Evolutionary conservation across 129 eudicot species (phyloP), one percentile per base, ranked within the genome.

Genomic region (Heracleum sosnowskyi): DNA sequence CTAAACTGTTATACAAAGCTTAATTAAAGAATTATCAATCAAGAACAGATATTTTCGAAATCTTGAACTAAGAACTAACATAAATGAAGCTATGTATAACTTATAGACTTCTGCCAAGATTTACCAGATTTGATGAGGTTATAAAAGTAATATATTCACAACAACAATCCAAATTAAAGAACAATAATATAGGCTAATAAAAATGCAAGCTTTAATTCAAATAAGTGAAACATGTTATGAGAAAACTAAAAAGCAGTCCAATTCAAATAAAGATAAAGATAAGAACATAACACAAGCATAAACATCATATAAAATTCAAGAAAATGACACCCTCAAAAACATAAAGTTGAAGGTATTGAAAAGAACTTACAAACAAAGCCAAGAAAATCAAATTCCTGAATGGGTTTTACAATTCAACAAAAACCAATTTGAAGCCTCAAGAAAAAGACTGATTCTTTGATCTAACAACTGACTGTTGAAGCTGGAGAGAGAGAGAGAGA

Each of bases 391-490:
- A 85, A 83, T 84, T 81, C 81, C 84, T 84, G 78, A 4, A 70
- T 68, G 91, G 96, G 90, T 83, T 85, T 69, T 85, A 29, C 80
- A 85, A 88, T 85, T 86, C 84, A 88, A 41, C 46, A 79, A 77
- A 84, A 83, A 55, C 83, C 91, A 90, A 84, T 42, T 11, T 84
- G 77, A 77, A 83, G 75, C 57, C 81, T 79, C 84, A 78, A 35
- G 75, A 81, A 82, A 86, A 70, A 17, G 72, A 44, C 41, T 66
- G 11, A 63, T 60, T 31, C 72, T 51, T 15, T 46, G 77, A 77
- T 49, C 70, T 70, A 24, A 2, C 71, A 20, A 22, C 42, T 39
- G 49, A 63, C 18, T 35, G 13, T 24, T 22, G 24, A 69, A 69
- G 51, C 76, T 66, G 37, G 13, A 60, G 49, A 15, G 1, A 76